These are phyloP conservation scores for Candida argentea DNA, from an alignment of 805 yeast species.

Conservation along the genomic window DNA sequence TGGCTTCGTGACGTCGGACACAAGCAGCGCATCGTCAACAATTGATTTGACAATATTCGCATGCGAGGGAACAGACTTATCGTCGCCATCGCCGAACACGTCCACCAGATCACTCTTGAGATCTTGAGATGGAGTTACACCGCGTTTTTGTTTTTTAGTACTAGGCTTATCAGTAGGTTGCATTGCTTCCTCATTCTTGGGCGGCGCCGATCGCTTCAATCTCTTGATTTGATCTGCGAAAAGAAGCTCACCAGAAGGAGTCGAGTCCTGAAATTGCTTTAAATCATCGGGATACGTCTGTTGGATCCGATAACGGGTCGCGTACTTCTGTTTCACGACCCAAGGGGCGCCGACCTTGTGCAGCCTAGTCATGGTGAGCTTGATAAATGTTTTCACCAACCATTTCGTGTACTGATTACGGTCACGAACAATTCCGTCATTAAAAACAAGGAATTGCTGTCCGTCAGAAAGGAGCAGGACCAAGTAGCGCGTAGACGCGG, in stretches of 20 bases:
- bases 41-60: constrained; percentile 16
- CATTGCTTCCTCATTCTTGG: neutral
- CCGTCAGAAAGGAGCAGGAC: constrained; percentile 46
- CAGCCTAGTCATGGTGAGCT: constrained; percentile 67
- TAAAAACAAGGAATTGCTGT: constrained; percentile 61
- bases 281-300: constrained; percentile 49
- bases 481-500: constrained; percentile 48
- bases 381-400: constrained; percentile 80
- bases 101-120: constrained; percentile 15
- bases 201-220: neutral
- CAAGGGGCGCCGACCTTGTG: constrained; percentile 90
- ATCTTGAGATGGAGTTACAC: constrained; percentile 1
- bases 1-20: constrained; percentile 22
- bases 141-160: neutral
- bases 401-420: constrained; percentile 83
- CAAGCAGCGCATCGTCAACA: constrained; percentile 19
- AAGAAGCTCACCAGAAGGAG: constrained; percentile 21
- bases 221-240: constrained; percentile 8
- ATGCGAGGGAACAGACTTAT: constrained; percentile 3
- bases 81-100: constrained; percentile 9
- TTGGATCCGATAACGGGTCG: constrained; percentile 57
- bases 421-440: constrained; percentile 67
- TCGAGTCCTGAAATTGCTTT: constrained; percentile 26
- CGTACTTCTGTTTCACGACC: constrained; percentile 77
- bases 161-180: neutral